Conservation (phyloP, 495 filamentous ascomycete species). For the Articulospora tetracladia region DNA sequence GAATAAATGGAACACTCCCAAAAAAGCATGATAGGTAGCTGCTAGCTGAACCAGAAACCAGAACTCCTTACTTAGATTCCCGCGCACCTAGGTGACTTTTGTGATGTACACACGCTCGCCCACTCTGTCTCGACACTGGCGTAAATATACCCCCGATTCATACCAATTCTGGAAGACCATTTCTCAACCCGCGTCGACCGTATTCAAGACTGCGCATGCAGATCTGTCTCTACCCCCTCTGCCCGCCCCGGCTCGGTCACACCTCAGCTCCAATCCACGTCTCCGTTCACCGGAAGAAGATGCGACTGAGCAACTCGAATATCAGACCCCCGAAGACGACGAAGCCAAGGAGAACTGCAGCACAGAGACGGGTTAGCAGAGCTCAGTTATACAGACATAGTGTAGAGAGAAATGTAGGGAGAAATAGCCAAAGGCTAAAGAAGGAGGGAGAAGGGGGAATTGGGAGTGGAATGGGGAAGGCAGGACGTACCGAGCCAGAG, state of each 20-base stretch:
- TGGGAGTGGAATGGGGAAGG: not conserved
- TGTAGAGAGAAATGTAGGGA: no score
- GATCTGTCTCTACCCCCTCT: not conserved
- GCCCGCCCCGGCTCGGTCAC: not conserved
- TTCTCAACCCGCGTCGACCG: no score
- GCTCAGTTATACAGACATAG: no score
- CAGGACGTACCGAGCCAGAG: conserved; percentile 74
- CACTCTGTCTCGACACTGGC: no score
- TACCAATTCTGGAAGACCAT: no score
- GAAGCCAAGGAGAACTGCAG: conserved; percentile 70
- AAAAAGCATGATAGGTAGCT: not conserved
- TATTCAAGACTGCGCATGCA: no score
- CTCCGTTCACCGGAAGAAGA: conserved; percentile 59
- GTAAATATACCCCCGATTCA: no score
- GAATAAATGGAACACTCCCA: not conserved
- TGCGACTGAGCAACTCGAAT: conserved; percentile 72
- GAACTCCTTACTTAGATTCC: not conserved
- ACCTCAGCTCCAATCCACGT: no score
- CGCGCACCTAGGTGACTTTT: not conserved
- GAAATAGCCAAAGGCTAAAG: no score
- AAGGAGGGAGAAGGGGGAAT: no score
- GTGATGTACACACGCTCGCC: not conserved
- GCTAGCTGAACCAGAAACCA: not conserved
- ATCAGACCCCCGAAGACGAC: conserved; percentile 79
- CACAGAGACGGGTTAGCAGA: not conserved